Conservation (phyloP, 75 land plant genomes). For the Pseudotsuga menziesii region DNA sequence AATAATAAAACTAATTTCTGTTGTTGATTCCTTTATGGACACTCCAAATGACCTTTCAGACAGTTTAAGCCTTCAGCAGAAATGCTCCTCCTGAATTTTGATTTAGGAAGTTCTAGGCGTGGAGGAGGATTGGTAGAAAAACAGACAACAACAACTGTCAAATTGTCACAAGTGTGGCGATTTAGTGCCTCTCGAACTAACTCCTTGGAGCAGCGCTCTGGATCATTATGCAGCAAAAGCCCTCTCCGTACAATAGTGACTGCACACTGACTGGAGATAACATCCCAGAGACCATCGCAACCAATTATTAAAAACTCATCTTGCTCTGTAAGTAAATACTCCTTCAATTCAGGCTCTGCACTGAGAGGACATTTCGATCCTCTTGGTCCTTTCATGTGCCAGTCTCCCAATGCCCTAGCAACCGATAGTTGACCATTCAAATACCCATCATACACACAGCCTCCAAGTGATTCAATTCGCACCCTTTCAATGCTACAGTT, state of each 20-base stretch:
- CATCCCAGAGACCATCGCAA: slow-evolving; percentile 90
- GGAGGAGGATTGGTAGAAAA: slow-evolving; percentile 68
- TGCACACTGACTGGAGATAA: slow-evolving; percentile 73
- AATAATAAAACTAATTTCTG: slow-evolving; percentile 4
- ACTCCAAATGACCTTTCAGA: slow-evolving; percentile 36
- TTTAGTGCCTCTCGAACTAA: slow-evolving; percentile 70
- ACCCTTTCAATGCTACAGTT: slow-evolving; percentile 39
- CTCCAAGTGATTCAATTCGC: slow-evolving; percentile 65
- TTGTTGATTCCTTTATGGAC: slow-evolving; percentile 3
- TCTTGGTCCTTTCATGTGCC: slow-evolving; percentile 73
- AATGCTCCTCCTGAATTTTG: slow-evolving; percentile 44
- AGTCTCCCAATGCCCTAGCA: slow-evolving; percentile 75
- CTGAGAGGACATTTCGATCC: slow-evolving; percentile 50
- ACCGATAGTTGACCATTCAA: slow-evolving; percentile 75
- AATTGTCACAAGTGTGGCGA: slow-evolving; percentile 66
- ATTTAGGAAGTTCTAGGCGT: slow-evolving; percentile 36
- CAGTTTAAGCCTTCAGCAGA: slow-evolving; percentile 46
- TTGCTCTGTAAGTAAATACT: slow-evolving; percentile 37
- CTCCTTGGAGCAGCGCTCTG: slow-evolving; percentile 70
- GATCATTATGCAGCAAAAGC: slow-evolving; percentile 77
- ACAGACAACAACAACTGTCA: slow-evolving; percentile 82
- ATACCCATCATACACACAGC: slow-evolving; percentile 52
- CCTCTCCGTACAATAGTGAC: slow-evolving; percentile 63
- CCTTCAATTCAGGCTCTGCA: slow-evolving; percentile 63
- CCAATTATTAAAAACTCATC: slow-evolving; percentile 68